Evolutionary conservation across 768 basidiomycete species (phyloP).

Genomic region (Filobasidium floriforme): DNA sequence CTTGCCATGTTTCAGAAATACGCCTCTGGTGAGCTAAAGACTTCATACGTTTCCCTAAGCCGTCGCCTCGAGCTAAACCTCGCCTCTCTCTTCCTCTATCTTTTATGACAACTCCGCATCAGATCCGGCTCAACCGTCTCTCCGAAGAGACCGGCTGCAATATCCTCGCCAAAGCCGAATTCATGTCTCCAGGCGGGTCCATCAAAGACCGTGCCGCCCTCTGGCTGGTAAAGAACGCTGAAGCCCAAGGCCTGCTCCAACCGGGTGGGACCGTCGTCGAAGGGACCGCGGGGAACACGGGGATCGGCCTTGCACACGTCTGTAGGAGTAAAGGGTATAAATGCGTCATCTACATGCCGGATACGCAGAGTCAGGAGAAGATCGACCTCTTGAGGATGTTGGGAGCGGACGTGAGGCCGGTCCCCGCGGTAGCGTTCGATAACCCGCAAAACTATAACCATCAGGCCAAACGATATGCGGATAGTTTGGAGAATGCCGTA

Average conservation of each 20-base stretch:
- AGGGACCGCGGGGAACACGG: slow-evolving; percentile 97
- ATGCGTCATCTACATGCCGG: slow-evolving; percentile 98
- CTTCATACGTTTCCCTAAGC: neutral
- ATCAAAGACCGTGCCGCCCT: slow-evolving; percentile 96
- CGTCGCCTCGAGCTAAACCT: no score
- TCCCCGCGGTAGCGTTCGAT: slow-evolving; percentile 89
- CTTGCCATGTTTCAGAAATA: slow-evolving; percentile 50
- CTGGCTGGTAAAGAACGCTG: slow-evolving; percentile 77
- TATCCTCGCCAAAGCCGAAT: slow-evolving; percentile 94
- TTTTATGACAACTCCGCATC: no score
- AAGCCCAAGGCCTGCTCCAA: slow-evolving; percentile 73
- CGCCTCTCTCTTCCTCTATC: neutral
- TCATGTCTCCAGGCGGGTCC: slow-evolving; percentile 95
- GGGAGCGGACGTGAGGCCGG: slow-evolving; percentile 91
- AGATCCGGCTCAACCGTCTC: slow-evolving; percentile 76
- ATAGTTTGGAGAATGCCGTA: slow-evolving; percentile 63
- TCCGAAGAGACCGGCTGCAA: slow-evolving; percentile 74
- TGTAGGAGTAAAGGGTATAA: slow-evolving; percentile 87
- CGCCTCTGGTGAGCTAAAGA: slow-evolving; percentile 63
- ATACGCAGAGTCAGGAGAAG: slow-evolving; percentile 96
- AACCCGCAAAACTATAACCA: slow-evolving; percentile 96
- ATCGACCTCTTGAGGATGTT: slow-evolving; percentile 95
- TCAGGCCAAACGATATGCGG: slow-evolving; percentile 79
- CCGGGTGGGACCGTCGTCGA: slow-evolving; percentile 96
- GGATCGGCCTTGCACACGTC: slow-evolving; percentile 77